These are phyloP conservation scores for Ceratocystis colombiana DNA, from an alignment of 2,329 filamentous ascomycete species.

Conservation along the genomic window DNA sequence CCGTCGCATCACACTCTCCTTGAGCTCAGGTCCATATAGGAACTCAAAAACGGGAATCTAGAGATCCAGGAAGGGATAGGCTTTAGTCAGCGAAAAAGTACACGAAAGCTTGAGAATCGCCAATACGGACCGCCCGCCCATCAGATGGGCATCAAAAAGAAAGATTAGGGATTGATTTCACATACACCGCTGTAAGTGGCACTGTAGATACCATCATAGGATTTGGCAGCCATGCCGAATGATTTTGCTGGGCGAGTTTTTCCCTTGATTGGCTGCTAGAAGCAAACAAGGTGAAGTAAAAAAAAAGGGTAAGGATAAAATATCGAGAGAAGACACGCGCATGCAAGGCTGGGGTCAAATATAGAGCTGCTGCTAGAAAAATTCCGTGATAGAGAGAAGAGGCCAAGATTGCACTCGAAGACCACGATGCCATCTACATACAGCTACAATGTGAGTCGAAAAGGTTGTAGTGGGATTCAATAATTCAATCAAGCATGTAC, in stretches of 20 bases:
- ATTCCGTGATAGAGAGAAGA: not conserved
- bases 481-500: not conserved
- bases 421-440: constrained; percentile 11
- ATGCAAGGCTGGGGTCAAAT: not conserved
- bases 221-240: not conserved
- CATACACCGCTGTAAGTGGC: constrained; percentile 60
- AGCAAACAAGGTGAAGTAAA: not conserved
- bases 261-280: not conserved
- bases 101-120: not conserved
- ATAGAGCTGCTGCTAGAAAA: not conserved
- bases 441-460: not conserved
- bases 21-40: constrained; percentile 67
- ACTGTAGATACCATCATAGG: constrained; percentile 45
- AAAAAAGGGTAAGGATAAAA: not conserved
- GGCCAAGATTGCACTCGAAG: not conserved
- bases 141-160: not conserved
- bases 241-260: not conserved
- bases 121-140: constrained; percentile 6
- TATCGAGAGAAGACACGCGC: not conserved
- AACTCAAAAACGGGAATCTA: constrained; percentile 93
- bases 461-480: not conserved
- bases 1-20: constrained; percentile 90
- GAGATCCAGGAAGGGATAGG: constrained; percentile 18
- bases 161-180: constrained; percentile 27
- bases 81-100: not conserved